Conservation (phyloP, 768 basidiomycete species). For the Lactarius sanguifluus region DNA sequence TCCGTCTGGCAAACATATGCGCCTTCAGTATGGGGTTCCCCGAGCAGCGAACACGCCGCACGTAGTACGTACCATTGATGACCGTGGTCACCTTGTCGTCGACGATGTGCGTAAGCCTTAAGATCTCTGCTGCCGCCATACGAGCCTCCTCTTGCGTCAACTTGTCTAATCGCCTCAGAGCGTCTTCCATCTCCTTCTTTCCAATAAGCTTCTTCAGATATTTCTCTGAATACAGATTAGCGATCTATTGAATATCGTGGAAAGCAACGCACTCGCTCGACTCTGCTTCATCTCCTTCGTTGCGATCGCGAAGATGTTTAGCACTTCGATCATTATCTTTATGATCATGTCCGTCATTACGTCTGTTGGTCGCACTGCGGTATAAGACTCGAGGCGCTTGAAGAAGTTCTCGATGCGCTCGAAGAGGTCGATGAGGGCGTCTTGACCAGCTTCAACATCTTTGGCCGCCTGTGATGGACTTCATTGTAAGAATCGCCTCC, state of each 20-base stretch:
- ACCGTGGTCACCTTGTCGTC: background rate
- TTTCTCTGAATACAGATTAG: background rate
- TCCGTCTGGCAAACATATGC: too few species aligned
- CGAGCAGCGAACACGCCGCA: too few species aligned
- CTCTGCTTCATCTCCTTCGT: background rate
- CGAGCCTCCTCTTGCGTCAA: background rate
- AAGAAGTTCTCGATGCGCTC: background rate
- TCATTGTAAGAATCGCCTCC: background rate
- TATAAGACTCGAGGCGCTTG: background rate
- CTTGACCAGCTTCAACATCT: background rate
- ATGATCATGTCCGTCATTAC: background rate
- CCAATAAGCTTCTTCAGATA: background rate
- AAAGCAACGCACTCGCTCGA: background rate
- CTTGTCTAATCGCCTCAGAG: background rate
- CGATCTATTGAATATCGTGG: background rate
- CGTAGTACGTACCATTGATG: too few species aligned
- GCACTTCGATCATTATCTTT: background rate
- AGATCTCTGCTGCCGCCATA: background rate
- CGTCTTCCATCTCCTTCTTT: background rate
- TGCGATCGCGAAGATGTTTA: background rate
- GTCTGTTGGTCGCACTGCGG: background rate
- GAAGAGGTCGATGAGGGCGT: background rate
- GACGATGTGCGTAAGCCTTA: background rate
- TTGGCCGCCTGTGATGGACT: background rate
- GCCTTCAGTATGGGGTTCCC: too few species aligned